Base-by-base conservation (phyloP, 2,329 filamentous ascomycete species). In the Colletotrichum falcatum region DNA sequence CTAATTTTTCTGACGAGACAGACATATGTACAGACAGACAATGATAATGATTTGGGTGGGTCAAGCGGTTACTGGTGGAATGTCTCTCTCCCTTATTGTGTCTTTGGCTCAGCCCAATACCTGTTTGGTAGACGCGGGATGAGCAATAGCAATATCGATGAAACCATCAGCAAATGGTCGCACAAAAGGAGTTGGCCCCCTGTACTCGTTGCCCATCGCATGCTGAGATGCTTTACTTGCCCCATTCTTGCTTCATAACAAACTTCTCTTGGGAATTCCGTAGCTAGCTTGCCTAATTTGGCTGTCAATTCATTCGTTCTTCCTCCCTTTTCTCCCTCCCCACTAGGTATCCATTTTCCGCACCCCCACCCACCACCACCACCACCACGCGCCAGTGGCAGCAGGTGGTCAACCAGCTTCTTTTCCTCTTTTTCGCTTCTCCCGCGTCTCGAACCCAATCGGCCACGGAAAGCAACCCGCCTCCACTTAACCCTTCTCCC, bases 401-500 rank as follows among this genome's bases (percentile, higher is more conserved):
- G 63, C n/a, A 46, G 44, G 63, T 53, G 67, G 67, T 53, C 63
- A 62, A 53, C 53, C 61, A 58, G 20, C 67, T 49, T 46, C 42
- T 61, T 26, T 28, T 35, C 44, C 23, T 35, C 44, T 49, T 42
- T 44, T 61, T 49, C 58, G 62, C 30, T 23, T 49, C 12, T 49
- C 23, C 23, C 46, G 48, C 26, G 48, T 18, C 23, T 30, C 16
- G 48, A 28, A 26, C 30, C 33, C 18, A 33, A 54, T 54, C 51
- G 28, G 30, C 51, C 3, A 23, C 64, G 46, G 49, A 20, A 67
- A 37, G 48, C 64, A 44, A 68, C 58, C 44, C 26, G 68, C 68
- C 68, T 71, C 68, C 67, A 70, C 67, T 66, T 44, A 46, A 30
- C 49, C 28, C 58, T 67, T 53, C 35, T 70, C 59, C 68, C 66